Evolutionary conservation across 768 basidiomycete species (phyloP).

Genomic region (Suillus clintonianus): DNA sequence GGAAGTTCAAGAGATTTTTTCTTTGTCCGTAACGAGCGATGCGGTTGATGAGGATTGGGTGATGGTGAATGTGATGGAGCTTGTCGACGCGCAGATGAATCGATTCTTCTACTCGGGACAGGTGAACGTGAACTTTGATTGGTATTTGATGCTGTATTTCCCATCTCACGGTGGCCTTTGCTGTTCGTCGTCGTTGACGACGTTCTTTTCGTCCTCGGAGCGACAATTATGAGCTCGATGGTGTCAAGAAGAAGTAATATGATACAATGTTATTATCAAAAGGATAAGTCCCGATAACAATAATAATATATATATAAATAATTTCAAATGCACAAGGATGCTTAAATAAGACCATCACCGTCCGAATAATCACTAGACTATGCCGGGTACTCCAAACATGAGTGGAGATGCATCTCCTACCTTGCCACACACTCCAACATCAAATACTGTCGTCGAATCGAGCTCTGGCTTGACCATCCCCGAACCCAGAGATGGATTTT

Average conservation of each 20-base stretch:
- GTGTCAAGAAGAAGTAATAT: slow-evolving; percentile 31
- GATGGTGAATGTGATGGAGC: slow-evolving; percentile 37
- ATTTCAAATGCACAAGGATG: slow-evolving; percentile 2
- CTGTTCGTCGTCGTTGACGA: slow-evolving; percentile 14
- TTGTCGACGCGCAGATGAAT: slow-evolving; percentile 18
- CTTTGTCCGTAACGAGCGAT: slow-evolving; percentile 64
- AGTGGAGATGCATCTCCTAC: slow-evolving; percentile 3
- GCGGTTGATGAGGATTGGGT: slow-evolving; percentile 45
- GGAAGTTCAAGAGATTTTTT: slow-evolving; percentile 77
- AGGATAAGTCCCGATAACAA: slow-evolving; percentile 1
- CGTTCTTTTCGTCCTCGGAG: slow-evolving; percentile 18
- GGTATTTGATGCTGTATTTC: slow-evolving; percentile 33
- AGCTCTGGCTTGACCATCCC: slow-evolving; percentile 38
- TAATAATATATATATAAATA: slow-evolving; percentile 3
- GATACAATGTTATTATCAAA: slow-evolving; percentile 14
- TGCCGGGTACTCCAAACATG: background rate
- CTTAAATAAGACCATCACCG: background rate
- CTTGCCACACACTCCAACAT: background rate
- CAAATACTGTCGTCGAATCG: slow-evolving; percentile 15
- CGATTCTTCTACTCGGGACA: slow-evolving; percentile 26
- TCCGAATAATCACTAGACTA: background rate
- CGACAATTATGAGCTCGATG: slow-evolving; percentile 25
- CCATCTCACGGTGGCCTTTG: slow-evolving; percentile 30
- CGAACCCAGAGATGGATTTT: slow-evolving; percentile 71
- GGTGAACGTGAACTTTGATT: slow-evolving; percentile 30